A percentile compares a stretch with the other conserved stretches of the same genome.
Conservation (phyloP, 306 rosid genomes). For the Sicyos edulis region DNA sequence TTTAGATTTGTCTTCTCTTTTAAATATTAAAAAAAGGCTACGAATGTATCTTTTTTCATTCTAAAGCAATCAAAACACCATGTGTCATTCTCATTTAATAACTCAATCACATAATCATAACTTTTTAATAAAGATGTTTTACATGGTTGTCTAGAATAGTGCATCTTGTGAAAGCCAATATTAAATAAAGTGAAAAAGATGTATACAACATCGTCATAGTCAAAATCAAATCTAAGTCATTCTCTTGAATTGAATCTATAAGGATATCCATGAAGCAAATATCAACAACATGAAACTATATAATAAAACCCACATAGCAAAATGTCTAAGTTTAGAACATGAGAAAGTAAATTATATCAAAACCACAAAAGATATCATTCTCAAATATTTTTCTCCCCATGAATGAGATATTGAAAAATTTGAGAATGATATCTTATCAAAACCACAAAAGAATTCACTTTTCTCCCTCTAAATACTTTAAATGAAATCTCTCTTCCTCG, state of each 20-base stretch:
- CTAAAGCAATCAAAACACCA: too few species aligned
- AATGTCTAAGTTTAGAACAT: too few species aligned
- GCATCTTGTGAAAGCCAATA: too few species aligned
- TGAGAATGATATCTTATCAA: too few species aligned
- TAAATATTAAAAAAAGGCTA: background rate
- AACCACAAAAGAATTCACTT: too few species aligned
- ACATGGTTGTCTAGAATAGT: too few species aligned
- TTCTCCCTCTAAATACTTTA: background rate
- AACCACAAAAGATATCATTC: background rate
- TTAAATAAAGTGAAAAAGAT: background rate
- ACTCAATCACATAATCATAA: too few species aligned
- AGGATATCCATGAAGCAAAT: background rate
- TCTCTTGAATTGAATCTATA: background rate
- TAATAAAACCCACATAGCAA: too few species aligned
- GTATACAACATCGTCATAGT: background rate
- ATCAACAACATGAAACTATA: background rate
- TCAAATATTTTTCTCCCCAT: background rate
- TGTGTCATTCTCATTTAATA: too few species aligned
- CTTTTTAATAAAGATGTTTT: too few species aligned
- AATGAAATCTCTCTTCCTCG: slow-evolving; percentile 4
- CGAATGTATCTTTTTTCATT: too few species aligned
- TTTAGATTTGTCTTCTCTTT: background rate
- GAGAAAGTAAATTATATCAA: background rate
- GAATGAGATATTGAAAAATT: too few species aligned
- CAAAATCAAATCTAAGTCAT: background rate